Conservation (phyloP, 1,284 basidiomycete genomes). For the Jaminaea rosea region DNA sequence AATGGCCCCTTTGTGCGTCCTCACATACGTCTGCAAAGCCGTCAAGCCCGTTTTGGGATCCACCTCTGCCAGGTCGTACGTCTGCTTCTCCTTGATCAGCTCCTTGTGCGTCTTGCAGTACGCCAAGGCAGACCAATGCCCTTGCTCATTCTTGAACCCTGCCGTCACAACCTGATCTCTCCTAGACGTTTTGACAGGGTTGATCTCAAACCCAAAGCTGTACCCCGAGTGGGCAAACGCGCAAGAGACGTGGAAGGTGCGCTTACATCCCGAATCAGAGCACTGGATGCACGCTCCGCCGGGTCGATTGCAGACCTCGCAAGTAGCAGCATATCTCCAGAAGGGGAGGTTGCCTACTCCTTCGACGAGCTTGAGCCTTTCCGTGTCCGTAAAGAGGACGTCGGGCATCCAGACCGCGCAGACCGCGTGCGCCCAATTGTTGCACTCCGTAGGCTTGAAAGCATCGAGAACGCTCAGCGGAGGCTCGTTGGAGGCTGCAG, state of each 20-base stretch:
- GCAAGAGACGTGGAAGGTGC: conserved; percentile 77
- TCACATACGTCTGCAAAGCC: conserved; percentile 73
- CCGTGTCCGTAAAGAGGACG: conserved; percentile 66
- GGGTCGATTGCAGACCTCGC: conserved; percentile 55
- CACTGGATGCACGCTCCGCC: conserved; percentile 75
- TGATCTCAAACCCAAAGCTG: conserved; percentile 84
- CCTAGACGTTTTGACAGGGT: conserved; percentile 55
- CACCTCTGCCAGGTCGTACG: conserved; percentile 73
- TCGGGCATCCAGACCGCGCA: conserved; percentile 83
- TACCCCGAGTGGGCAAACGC: conserved; percentile 61
- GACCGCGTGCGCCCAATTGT: conserved; percentile 81
- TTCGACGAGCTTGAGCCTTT: conserved; percentile 66
- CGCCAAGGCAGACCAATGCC: conserved; percentile 69
- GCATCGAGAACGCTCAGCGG: conserved; percentile 58
- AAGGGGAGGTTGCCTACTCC: conserved; percentile 66
- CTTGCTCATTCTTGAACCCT: conserved; percentile 77
- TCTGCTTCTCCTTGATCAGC: conserved; percentile 54
- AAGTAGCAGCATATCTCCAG: conserved; percentile 35
- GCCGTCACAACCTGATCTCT: conserved; percentile 54
- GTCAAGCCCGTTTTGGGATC: conserved; percentile 71
- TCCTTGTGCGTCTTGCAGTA: conserved; percentile 73
- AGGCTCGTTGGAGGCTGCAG: conserved; percentile 4
- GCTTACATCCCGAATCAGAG: conserved; percentile 59
- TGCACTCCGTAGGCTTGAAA: conserved; percentile 85
- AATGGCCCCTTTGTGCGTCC: conserved; percentile 69